Evolutionary conservation across 228 moss, liverwort and hornwort genomes (phyloP).

Genomic region (Sphagnum fallax): DNA sequence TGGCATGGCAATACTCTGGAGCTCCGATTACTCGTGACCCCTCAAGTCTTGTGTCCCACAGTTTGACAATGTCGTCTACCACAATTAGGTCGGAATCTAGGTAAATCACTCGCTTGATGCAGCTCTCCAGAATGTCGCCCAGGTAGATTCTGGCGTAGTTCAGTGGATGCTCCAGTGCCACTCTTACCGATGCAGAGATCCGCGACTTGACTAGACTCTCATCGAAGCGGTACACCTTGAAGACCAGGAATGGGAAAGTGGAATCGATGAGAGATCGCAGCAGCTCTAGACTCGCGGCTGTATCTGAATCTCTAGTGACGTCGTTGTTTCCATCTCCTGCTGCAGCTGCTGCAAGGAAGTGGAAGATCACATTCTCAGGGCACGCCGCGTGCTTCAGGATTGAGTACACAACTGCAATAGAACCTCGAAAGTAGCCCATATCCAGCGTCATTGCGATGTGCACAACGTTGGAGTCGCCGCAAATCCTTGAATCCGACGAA

Average conservation of each 20-base stretch:
- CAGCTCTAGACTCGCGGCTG: neutral
- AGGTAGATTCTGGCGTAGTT: conserved; percentile 84
- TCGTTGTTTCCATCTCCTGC: conserved; percentile 19
- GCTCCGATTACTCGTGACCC: conserved; percentile 69
- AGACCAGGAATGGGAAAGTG: conserved; percentile 67
- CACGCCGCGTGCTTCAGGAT: conserved; percentile 81
- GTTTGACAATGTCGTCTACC: conserved; percentile 79
- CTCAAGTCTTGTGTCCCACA: conserved; percentile 57
- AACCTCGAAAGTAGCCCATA: conserved; percentile 65
- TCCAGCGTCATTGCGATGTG: conserved; percentile 92
- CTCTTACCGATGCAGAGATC: conserved; percentile 67
- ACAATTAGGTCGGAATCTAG: conserved; percentile 85
- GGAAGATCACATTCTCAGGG: conserved; percentile 85
- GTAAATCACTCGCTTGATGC: conserved; percentile 73
- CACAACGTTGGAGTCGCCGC: conserved; percentile 48
- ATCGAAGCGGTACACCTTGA: conserved; percentile 79
- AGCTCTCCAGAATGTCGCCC: conserved; percentile 61
- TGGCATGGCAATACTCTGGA: conserved; percentile 86
- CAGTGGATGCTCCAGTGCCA: conserved; percentile 70
- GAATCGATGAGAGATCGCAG: conserved; percentile 49
- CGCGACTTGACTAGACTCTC: conserved; percentile 60
- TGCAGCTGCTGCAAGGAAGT: conserved; percentile 64
- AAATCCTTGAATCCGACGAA: conserved; percentile 23
- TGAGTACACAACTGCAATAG: conserved; percentile 80
- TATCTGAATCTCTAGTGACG: no score